A percentile compares a stretch with the other conserved stretches of the same genome.
Evolutionary conservation across 2,329 filamentous ascomycete species (phyloP).

Genomic region (Dactylellina sp.): DNA sequence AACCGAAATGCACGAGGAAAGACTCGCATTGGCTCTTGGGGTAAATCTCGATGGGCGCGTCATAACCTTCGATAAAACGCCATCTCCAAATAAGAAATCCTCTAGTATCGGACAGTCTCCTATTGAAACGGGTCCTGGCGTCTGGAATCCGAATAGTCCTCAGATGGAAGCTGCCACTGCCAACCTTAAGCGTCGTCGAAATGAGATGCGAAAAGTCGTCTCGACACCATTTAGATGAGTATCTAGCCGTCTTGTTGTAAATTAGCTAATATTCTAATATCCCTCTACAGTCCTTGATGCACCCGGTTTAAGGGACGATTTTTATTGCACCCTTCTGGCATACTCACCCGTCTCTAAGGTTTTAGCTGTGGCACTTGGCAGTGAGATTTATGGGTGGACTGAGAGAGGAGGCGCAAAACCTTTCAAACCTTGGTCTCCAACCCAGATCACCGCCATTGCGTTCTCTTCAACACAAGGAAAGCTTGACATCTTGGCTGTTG

Average conservation of each 20-base stretch:
- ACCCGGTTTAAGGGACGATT: slow-evolving; percentile 89
- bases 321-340: slow-evolving; percentile 90
- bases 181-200: slow-evolving; percentile 58
- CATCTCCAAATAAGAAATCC: slow-evolving; percentile 61
- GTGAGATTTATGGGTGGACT: slow-evolving; percentile 88
- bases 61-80: slow-evolving; percentile 68
- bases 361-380: slow-evolving; percentile 84
- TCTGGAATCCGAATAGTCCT: slow-evolving; percentile 42
- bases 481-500: slow-evolving; percentile 85
- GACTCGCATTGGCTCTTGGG: slow-evolving; percentile 83
- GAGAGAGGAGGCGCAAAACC: slow-evolving; percentile 76
- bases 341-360: slow-evolving; percentile 81
- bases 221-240: slow-evolving; percentile 76
- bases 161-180: slow-evolving; percentile 47
- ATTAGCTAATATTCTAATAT: slow-evolving; percentile 61
- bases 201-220: slow-evolving; percentile 70
- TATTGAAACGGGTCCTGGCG: slow-evolving; percentile 39
- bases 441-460: slow-evolving; percentile 81
- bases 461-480: slow-evolving; percentile 84
- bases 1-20: slow-evolving; percentile 75
- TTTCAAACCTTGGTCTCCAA: slow-evolving; percentile 68
- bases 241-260: background rate
- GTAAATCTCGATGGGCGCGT: slow-evolving; percentile 77
- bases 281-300: slow-evolving; percentile 81
- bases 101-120: slow-evolving; percentile 61